These are phyloP conservation scores for Botryotinia narcissicola DNA, from an alignment of 2,329 filamentous ascomycete genomes.

Conservation along the genomic window DNA sequence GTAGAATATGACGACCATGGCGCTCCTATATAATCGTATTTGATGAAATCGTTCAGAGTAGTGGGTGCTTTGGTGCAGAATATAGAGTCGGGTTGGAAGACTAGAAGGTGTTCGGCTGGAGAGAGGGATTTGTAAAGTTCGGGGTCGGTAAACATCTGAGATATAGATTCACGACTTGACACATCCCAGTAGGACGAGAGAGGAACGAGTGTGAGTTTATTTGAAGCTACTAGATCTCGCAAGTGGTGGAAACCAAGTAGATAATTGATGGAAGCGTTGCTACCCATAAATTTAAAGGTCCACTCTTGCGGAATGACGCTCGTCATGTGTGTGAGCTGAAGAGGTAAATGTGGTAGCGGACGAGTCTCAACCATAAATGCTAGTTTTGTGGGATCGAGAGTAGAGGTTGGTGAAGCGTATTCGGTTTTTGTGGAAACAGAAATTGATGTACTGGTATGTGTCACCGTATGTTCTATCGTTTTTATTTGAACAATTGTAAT, in stretches of 20 bases:
- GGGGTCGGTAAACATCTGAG: slow-evolving; percentile 50
- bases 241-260: slow-evolving; percentile 44
- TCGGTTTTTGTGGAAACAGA: slow-evolving; percentile 11
- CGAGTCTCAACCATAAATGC: slow-evolving; percentile 56
- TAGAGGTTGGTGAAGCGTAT: slow-evolving; percentile 26
- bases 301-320: slow-evolving; percentile 56
- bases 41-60: slow-evolving; percentile 36
- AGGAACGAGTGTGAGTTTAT: slow-evolving; percentile 18
- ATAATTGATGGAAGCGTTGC: slow-evolving; percentile 42
- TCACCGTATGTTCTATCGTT: slow-evolving; percentile 3
- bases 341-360: slow-evolving; percentile 48
- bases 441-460: not conserved
- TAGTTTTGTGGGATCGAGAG: slow-evolving; percentile 40
- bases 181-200: slow-evolving; percentile 26
- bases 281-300: slow-evolving; percentile 56
- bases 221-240: slow-evolving; percentile 39
- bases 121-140: slow-evolving; percentile 51
- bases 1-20: slow-evolving; percentile 41
- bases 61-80: slow-evolving; percentile 53
- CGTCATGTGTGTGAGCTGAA: slow-evolving; percentile 56
- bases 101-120: slow-evolving; percentile 53
- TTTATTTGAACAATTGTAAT: not conserved
- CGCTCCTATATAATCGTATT: slow-evolving; percentile 41
- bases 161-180: slow-evolving; percentile 49
- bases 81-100: slow-evolving; percentile 57